Evolutionary conservation across 352 stramenopile species (phyloP), one percentile per base, ranked within the genome.

Genomic region (Phytophthora foliorum): DNA sequence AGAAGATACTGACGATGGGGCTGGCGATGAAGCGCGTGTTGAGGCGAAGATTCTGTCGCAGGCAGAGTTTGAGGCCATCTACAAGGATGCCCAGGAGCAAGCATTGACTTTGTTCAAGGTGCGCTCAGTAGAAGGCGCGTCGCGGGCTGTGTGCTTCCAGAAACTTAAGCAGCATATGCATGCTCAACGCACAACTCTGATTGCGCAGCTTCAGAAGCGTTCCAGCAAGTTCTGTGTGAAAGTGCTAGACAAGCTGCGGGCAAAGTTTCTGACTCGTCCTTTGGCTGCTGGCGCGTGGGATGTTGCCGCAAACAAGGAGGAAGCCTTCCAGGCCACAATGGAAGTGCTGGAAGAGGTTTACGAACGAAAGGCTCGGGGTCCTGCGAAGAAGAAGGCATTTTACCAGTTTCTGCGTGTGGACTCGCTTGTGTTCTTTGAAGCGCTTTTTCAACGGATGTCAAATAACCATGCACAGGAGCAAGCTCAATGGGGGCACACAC

Each of bases 141-240:
- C 80, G 0, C 78, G 86, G 3, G 63, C 81, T 3, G 48, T 57
- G 25, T 91, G 84, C 65, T 95, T 94, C 59, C 88, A 93, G 27
- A 90, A 82, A 38, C 82, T 95, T 16, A 93, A 94, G 57, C 60
- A 72, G 31, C 82, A 93, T 46, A 90, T 94, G 13, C 84, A 92
- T 34, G 70, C 82, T 19, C 65, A 88, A 48, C 85, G 86, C 16
- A 63, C 84, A 8, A 52, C 67, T 3, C 66, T 86, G 6, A 90
- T 95, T 9, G 74, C 81, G 9, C 34, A 64, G 29, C 63, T 95
- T 29, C 88, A 95, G 53, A 80, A 72, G 41, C 76, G 80, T 31
- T 95, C 87, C 0, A 86, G 71, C 1, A 76, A 65, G 17, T 71
- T 82, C 24, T 95, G 87, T 53, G 73, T 81, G 3, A 70, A 74